These are phyloP conservation scores for Dictyostelium intermedium DNA, from an alignment of 78 protist species.

Conservation along the genomic window DNA sequence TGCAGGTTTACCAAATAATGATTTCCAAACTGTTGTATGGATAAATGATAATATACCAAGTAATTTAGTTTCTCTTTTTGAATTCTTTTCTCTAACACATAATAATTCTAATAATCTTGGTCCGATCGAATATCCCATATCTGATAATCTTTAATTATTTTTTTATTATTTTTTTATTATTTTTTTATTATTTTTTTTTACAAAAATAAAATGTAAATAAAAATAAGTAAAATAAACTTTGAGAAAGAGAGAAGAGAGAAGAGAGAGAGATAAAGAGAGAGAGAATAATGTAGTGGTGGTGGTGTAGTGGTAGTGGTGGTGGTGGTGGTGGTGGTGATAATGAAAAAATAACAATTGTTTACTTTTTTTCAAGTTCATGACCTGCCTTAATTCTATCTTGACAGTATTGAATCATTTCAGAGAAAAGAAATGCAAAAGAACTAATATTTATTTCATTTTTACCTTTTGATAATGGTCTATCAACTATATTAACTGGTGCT, in stretches of 20 bases:
- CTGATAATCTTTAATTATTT: constrained; percentile 80
- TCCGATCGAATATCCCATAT: constrained; percentile 88
- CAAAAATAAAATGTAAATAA: too few relatives aligned
- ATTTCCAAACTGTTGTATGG: constrained; percentile 86
- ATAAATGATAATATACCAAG: constrained; percentile 87
- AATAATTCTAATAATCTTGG: constrained; percentile 87
- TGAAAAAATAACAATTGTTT: too few relatives aligned
- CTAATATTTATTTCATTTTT: constrained; percentile 82
- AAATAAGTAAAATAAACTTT: too few relatives aligned
- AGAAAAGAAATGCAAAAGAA: constrained; percentile 92
- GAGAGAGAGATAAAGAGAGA: too few relatives aligned
- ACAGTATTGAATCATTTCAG: constrained; percentile 92
- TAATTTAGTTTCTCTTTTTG: constrained; percentile 89
- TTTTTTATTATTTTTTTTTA: not conserved
- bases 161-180: not conserved
- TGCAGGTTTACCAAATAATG: constrained; percentile 90
- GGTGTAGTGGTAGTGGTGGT: too few relatives aligned
- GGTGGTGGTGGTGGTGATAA: too few relatives aligned
- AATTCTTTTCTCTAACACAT: constrained; percentile 73
- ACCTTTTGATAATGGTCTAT: constrained; percentile 83
- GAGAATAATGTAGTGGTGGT: too few relatives aligned
- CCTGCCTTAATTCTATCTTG: constrained; percentile 85
- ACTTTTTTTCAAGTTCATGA: constrained; percentile 88
- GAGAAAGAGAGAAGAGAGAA: too few relatives aligned
- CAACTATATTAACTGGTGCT: constrained; percentile 71